phyloP scores from a whole-genome alignment of 305 asterid species.

The Fraxinus sp. region DNA sequence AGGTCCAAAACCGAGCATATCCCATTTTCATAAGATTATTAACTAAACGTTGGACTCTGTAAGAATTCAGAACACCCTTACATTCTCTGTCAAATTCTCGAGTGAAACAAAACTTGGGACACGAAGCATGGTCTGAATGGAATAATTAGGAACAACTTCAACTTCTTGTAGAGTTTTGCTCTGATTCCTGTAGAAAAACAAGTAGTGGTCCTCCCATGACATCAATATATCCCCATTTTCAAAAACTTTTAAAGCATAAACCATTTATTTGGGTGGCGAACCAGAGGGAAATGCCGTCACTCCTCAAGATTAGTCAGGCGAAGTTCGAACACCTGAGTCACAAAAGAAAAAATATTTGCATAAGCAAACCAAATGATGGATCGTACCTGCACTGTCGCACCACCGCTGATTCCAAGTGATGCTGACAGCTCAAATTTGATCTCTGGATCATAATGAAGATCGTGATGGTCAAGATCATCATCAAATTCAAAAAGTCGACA shows the following conservation, averaged over 20 bases:
- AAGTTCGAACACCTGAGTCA: no score
- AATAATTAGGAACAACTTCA: neutral
- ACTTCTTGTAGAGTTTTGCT: neutral
- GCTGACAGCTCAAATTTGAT: neutral
- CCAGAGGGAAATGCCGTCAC: no score
- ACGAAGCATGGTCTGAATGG: constrained; percentile 14
- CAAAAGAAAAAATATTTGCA: no score
- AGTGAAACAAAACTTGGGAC: constrained; percentile 27
- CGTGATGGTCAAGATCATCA: constrained; percentile 23
- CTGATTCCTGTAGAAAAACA: constrained; percentile 10
- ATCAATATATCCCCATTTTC: constrained; percentile 43
- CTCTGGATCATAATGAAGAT: constrained; percentile 10
- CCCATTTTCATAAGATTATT: no score
- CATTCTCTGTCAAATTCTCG: constrained; percentile 12
- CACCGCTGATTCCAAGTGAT: neutral
- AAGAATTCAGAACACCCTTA: neutral
- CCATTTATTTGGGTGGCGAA: neutral
- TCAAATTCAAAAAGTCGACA: constrained; percentile 19
- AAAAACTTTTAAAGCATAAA: constrained; percentile 32
- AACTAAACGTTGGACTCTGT: neutral
- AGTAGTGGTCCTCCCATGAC: constrained; percentile 19
- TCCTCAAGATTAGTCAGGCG: no score
- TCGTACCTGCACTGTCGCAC: no score
- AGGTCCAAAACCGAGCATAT: neutral
- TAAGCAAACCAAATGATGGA: no score